A percentile compares a stretch with the other conserved stretches of the same genome.
phyloP scores from a whole-genome alignment of 1,284 basidiomycete species.

The Lignosus rhinocerotis region DNA sequence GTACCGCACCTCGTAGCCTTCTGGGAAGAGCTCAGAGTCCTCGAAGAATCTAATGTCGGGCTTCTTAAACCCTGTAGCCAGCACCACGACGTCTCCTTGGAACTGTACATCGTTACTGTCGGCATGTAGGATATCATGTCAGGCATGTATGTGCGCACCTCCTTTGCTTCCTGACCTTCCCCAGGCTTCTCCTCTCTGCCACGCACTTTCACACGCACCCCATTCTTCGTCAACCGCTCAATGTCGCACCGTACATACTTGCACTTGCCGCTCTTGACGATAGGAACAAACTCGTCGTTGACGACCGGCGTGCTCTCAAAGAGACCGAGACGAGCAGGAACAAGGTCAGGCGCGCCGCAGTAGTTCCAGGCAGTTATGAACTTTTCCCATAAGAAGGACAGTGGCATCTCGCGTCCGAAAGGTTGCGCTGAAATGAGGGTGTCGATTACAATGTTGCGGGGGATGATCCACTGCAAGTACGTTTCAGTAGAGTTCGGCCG shows the following conservation, averaged over 20 bases:
- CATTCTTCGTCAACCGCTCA: conserved; percentile 42
- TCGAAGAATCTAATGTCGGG: conserved; percentile 58
- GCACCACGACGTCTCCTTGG: conserved; percentile 56
- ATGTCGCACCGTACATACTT: conserved; percentile 59
- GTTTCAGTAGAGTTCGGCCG: neutral
- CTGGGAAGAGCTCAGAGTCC: conserved; percentile 55
- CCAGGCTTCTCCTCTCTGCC: conserved; percentile 33
- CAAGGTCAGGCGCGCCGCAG: conserved; percentile 48
- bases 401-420: conserved; percentile 56
- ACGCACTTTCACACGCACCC: conserved; percentile 41
- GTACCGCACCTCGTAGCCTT: conserved; percentile 46
- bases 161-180: conserved; percentile 31
- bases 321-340: conserved; percentile 43
- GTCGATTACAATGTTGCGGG: conserved; percentile 55
- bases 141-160: conserved; percentile 17
- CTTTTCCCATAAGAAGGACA: conserved; percentile 54
- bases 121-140: neutral
- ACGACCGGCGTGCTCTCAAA: conserved; percentile 58
- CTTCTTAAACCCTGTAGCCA: conserved; percentile 63
- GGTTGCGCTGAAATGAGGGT: conserved; percentile 56
- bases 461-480: conserved; percentile 52
- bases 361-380: conserved; percentile 55
- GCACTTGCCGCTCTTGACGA: conserved; percentile 51
- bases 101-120: conserved; percentile 28
- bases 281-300: conserved; percentile 55